Percentiles rank a stretch among this genome's conserved stretches.
Conservation (phyloP, 1,284 basidiomycete genomes). For the Takashimella koratensis region DNA sequence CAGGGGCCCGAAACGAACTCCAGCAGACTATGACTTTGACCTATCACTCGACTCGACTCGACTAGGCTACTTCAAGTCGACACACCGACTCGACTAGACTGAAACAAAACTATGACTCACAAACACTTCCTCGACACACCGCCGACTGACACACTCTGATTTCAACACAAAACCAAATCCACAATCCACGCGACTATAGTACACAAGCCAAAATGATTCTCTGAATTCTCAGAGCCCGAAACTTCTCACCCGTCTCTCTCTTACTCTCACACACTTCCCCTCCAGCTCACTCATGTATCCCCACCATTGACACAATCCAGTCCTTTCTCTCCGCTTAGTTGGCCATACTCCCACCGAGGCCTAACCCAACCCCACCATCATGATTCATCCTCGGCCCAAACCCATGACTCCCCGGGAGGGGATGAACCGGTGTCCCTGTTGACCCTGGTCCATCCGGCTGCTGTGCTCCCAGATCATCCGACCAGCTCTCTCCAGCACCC, state of each 20-base stretch:
- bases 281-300: too few species aligned
- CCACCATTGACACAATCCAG: not conserved
- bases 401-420: not conserved
- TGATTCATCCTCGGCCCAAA: not conserved
- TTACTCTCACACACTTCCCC: too few species aligned
- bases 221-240: too few species aligned
- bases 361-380: constrained; percentile 4
- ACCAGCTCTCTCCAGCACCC: not conserved
- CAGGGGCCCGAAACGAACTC: too few species aligned
- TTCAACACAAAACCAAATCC: not conserved
- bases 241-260: too few species aligned
- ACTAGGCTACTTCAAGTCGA: too few species aligned
- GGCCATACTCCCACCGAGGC: not conserved
- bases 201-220: not conserved
- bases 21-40: too few species aligned
- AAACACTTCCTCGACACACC: too few species aligned
- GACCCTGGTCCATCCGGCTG: not conserved
- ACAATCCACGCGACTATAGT: not conserved
- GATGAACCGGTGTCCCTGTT: constrained; percentile 5
- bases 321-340: not conserved
- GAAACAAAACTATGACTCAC: too few species aligned
- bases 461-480: not conserved
- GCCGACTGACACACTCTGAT: too few species aligned
- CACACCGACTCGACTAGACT: too few species aligned
- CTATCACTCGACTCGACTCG: too few species aligned